These are phyloP conservation scores for Vickermania spadyakhi DNA, from an alignment of 208 protist genomes.

Conservation along the genomic window DNA sequence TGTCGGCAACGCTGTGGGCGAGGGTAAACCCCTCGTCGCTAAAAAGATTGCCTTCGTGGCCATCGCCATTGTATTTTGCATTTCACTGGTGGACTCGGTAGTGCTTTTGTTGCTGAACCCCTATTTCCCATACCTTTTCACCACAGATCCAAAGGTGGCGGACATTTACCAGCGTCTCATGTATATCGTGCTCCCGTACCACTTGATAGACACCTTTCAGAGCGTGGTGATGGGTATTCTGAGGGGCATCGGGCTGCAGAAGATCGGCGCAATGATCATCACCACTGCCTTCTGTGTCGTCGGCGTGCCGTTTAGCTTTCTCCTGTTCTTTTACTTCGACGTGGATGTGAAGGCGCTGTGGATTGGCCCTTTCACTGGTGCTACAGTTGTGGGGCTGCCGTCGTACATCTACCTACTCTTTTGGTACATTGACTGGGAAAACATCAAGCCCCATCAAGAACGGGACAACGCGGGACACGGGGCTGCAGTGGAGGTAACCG, in stretches of 20 bases:
- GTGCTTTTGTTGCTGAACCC: slow-evolving; percentile 33
- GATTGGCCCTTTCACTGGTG: slow-evolving; percentile 17
- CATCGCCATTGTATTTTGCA: slow-evolving; percentile 34
- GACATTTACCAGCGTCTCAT: slow-evolving; percentile 42
- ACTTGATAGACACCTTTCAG: slow-evolving; percentile 23
- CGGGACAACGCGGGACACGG: background rate
- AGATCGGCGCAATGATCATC: slow-evolving; percentile 21
- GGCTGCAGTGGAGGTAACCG: too few relatives aligned
- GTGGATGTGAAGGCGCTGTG: slow-evolving; percentile 19
- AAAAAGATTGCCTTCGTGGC: slow-evolving; percentile 52
- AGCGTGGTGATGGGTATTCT: slow-evolving; percentile 25
- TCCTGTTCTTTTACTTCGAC: slow-evolving; percentile 18
- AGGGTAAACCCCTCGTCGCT: slow-evolving; percentile 48
- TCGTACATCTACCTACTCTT: slow-evolving; percentile 18
- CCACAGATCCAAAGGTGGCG: slow-evolving; percentile 26
- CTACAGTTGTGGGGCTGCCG: slow-evolving; percentile 8
- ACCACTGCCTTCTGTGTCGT: slow-evolving; percentile 10
- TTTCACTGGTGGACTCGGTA: slow-evolving; percentile 29
- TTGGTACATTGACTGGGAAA: slow-evolving; percentile 22
- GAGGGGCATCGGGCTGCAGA: slow-evolving; percentile 22
- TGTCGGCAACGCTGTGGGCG: slow-evolving; percentile 74
- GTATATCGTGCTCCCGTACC: slow-evolving; percentile 18
- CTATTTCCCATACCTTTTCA: slow-evolving; percentile 57
- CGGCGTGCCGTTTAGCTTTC: slow-evolving; percentile 14
- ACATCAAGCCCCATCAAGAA: slow-evolving; percentile 19